A percentile compares a stretch with the other conserved stretches of the same genome.
Evolutionary conservation across 495 filamentous ascomycete species (phyloP).

Genomic region (Xanthoparmelia taractica): DNA sequence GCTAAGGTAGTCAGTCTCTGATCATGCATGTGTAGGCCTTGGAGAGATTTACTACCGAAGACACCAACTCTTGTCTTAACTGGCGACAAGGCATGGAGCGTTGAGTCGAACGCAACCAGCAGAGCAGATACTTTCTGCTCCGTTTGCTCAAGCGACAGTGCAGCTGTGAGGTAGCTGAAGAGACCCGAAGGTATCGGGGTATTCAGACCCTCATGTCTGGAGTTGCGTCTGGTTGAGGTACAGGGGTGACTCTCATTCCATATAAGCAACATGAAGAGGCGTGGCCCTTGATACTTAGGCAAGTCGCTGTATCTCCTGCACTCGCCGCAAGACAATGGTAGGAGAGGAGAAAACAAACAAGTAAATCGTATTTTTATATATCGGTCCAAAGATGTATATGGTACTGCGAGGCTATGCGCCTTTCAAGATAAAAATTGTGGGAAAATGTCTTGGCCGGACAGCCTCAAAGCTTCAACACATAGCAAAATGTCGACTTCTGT

Average conservation of each 20-base stretch:
- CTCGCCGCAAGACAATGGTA: too few species aligned
- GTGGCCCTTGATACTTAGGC: too few species aligned
- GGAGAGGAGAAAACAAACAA: neutral
- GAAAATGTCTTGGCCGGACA: neutral
- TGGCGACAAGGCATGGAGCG: neutral
- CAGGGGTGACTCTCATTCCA: too few species aligned
- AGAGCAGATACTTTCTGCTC: neutral
- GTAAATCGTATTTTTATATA: neutral
- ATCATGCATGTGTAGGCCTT: neutral
- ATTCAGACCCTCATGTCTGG: too few species aligned
- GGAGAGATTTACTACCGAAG: neutral
- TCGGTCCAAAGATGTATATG: neutral
- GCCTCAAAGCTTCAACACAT: neutral
- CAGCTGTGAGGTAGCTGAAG: neutral
- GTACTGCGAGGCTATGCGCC: neutral
- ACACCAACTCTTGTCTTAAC: neutral
- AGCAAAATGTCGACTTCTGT: neutral
- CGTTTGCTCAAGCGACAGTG: neutral
- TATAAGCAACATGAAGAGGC: too few species aligned
- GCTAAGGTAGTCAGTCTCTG: neutral
- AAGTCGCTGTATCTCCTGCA: too few species aligned
- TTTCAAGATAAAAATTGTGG: neutral
- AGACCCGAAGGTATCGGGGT: too few species aligned
- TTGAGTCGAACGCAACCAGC: neutral
- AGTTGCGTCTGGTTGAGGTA: too few species aligned